These are phyloP conservation scores for Aspergillus latus DNA, from an alignment of 2,329 filamentous ascomycete genomes.

Conservation along the genomic window DNA sequence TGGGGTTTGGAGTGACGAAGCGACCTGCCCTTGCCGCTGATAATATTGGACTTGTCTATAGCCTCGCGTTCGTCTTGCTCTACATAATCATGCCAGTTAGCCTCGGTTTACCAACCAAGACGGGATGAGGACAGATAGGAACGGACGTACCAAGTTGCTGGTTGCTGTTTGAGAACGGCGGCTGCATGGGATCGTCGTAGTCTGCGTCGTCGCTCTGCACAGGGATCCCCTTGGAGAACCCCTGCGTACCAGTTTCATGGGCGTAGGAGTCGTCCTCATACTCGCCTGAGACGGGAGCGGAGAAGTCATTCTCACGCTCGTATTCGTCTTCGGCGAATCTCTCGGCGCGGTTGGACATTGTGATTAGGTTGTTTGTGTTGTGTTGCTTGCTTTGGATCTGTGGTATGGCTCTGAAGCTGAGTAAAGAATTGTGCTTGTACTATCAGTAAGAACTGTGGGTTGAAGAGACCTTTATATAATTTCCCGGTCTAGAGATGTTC, in stretches of 20 bases:
- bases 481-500: neutral
- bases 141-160: slow-evolving; percentile 31
- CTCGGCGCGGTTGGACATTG: slow-evolving; percentile 26
- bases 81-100: slow-evolving; percentile 3
- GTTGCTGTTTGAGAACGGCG: slow-evolving; percentile 29
- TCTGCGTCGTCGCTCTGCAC: slow-evolving; percentile 26
- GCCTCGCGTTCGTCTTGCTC: slow-evolving; percentile 26
- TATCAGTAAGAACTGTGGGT: neutral
- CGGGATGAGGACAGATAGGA: neutral
- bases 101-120: neutral
- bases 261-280: slow-evolving; percentile 27
- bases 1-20: slow-evolving; percentile 27
- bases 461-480: neutral
- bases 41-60: slow-evolving; percentile 24
- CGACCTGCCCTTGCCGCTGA: slow-evolving; percentile 20
- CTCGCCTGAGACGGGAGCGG: slow-evolving; percentile 22
- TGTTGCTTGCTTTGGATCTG: too few species aligned
- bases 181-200: slow-evolving; percentile 31
- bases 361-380: neutral
- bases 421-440: neutral
- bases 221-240: slow-evolving; percentile 20
- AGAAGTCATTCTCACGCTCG: slow-evolving; percentile 30
- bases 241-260: slow-evolving; percentile 19
- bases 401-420: too few species aligned
- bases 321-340: slow-evolving; percentile 31